A percentile compares a stretch with the other conserved stretches of the same genome.
Conservation (phyloP, 2,329 filamentous ascomycete genomes). For the Pseudopithomyces maydicus region DNA sequence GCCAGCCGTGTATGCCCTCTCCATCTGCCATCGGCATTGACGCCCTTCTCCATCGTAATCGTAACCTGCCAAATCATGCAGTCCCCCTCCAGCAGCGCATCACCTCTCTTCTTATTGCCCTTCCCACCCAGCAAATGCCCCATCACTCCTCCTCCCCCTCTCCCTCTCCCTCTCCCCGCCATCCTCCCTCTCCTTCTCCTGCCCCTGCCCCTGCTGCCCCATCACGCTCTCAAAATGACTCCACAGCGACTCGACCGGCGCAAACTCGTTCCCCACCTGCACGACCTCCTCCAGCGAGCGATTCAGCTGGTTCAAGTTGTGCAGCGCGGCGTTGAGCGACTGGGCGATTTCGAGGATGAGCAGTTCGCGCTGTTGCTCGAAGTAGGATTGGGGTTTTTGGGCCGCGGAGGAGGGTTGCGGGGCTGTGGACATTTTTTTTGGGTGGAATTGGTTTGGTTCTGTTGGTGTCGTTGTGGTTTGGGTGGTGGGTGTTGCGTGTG, state of each 20-base stretch:
- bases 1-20: too few species aligned
- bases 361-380: conserved; percentile 75
- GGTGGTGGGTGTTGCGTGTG: background rate
- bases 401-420: conserved; percentile 17
- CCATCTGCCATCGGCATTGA: too few species aligned
- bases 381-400: conserved; percentile 57
- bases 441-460: background rate
- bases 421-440: background rate
- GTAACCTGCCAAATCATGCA: too few species aligned
- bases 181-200: conserved; percentile 24
- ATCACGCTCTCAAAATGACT: conserved; percentile 97
- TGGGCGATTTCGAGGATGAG: conserved; percentile 75
- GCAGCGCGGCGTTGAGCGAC: conserved; percentile 85
- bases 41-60: too few species aligned
- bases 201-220: conserved; percentile 53
- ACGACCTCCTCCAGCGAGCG: conserved; percentile 90
- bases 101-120: too few species aligned
- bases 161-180: conserved; percentile 6
- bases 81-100: background rate
- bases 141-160: background rate
- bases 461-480: background rate
- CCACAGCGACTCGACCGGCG: conserved; percentile 96
- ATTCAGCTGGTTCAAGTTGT: conserved; percentile 95
- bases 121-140: too few species aligned
- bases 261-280: conserved; percentile 94